Evolutionary conservation across 305 asterid species (phyloP).

Genomic region (Euphrasia arctica): DNA sequence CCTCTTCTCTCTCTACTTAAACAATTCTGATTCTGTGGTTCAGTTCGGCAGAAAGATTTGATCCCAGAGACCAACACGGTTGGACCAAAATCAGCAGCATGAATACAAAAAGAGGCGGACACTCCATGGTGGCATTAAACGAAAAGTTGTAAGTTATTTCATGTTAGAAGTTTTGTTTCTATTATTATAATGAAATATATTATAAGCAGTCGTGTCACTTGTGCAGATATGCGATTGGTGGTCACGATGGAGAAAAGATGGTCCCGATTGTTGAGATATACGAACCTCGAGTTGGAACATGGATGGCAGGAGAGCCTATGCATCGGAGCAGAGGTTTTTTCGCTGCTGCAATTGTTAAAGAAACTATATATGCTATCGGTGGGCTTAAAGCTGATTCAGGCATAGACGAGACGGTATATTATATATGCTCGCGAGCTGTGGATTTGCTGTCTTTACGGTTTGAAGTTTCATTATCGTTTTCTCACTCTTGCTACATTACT

Average conservation of each 20-base stretch:
- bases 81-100: slow-evolving; percentile 63
- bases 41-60: slow-evolving; percentile 87
- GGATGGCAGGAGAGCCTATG: slow-evolving; percentile 64
- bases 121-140: slow-evolving; percentile 54
- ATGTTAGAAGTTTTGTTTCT: not conserved
- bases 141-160: slow-evolving; percentile 59
- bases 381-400: slow-evolving; percentile 39
- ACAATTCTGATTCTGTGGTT: slow-evolving; percentile 14
- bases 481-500: not conserved
- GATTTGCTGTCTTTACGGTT: not conserved
- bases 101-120: slow-evolving; percentile 59
- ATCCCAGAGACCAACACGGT: slow-evolving; percentile 77
- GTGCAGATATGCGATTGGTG: slow-evolving; percentile 73
- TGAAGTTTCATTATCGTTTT: not conserved
- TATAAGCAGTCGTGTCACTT: not conserved
- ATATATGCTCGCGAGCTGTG: not conserved
- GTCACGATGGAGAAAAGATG: slow-evolving; percentile 50
- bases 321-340: slow-evolving; percentile 49
- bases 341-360: slow-evolving; percentile 48
- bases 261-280: slow-evolving; percentile 55
- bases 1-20: not conserved
- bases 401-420: slow-evolving; percentile 36
- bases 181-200: not conserved
- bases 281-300: slow-evolving; percentile 61
- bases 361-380: slow-evolving; percentile 63